A percentile compares a stretch with the other conserved stretches of the same genome.
Conservation (phyloP, 306 rosid genomes). For the Luffa acutangula region DNA sequence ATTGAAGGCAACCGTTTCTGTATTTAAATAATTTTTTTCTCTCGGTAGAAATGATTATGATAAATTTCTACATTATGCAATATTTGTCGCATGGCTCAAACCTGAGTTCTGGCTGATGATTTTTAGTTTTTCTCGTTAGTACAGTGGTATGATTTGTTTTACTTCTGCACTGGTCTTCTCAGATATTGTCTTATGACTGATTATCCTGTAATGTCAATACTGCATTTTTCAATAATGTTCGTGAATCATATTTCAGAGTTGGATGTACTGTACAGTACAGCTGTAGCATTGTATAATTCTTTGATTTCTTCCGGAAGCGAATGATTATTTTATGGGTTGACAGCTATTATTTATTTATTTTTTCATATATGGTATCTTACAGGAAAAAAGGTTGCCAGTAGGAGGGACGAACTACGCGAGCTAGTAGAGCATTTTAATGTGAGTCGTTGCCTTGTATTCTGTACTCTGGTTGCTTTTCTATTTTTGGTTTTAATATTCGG, state of each 20-base stretch:
- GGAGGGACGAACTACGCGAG: constrained; percentile 71
- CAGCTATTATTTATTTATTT: neutral
- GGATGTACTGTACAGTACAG: neutral
- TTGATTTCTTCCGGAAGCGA: neutral
- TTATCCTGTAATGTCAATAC: neutral
- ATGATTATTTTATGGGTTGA: neutral
- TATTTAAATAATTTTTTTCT: neutral
- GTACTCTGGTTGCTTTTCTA: neutral
- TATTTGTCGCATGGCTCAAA: neutral
- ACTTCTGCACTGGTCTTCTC: neutral
- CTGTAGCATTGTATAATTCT: neutral
- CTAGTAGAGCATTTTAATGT: constrained; percentile 87
- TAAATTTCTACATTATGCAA: neutral
- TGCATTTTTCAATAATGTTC: neutral
- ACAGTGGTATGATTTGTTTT: neutral
- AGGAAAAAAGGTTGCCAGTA: constrained; percentile 61
- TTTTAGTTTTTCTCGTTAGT: neutral
- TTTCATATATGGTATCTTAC: constrained; percentile 26
- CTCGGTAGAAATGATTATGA: neutral
- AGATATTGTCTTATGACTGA: neutral
- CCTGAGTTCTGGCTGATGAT: neutral
- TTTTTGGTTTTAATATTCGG: neutral
- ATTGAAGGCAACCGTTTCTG: neutral
- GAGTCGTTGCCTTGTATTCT: constrained; percentile 19
- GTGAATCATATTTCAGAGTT: neutral